Base-by-base conservation (phyloP, 495 filamentous ascomycete species). In the Penicillium longicatenatum region DNA sequence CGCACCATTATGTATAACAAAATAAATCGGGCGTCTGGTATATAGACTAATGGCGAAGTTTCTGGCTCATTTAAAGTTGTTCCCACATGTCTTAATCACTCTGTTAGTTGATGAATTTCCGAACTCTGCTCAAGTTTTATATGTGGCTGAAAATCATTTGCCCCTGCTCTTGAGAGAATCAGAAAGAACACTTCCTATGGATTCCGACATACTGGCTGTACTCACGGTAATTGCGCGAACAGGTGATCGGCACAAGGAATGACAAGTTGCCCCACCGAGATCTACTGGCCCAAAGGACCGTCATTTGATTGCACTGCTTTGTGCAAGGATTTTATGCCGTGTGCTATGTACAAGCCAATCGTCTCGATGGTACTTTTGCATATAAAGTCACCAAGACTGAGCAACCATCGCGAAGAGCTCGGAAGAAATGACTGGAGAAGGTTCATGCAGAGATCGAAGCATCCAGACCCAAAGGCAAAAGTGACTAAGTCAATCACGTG, bases 401-500 rank as follows among this genome's bases (percentile, higher is more conserved):
- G n/a, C n/a, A n/a, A 35, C 10, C 26, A 26, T 0, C 26, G 7
- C 31, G 31, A 35, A 35, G 12, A 35, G 31, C 31, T 14, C 9
- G 31, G 31, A 26, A 26, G 0, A 26, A 26, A 26, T 26, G 0
- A 26, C 26, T 26, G 3, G 26, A 26, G 26, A 26, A 26, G 7
- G 7, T 26, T 30, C 19, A 5, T 39, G 50, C n/a, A 37, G 41
- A 35, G 29, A 51, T 35, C 1, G 29, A 42, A n/a, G 21, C 50
- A 52, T 52, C 50, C 50, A 52, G 50, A 42, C 50, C 50, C 9
- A 2, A 24, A 21, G 14, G 37, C 30, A 31, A 35, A 17, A 37
- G 50, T 52, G 33, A 52, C 50, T 52, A 52, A 52, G 50, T 41
- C 33, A 52, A 42, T 52, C 50, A 52, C 50, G 50, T 52, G 50